Percentiles rank a stretch among this genome's conserved stretches.
phyloP scores from a whole-genome alignment of 768 basidiomycete genomes.

The Suillus brevipes region DNA sequence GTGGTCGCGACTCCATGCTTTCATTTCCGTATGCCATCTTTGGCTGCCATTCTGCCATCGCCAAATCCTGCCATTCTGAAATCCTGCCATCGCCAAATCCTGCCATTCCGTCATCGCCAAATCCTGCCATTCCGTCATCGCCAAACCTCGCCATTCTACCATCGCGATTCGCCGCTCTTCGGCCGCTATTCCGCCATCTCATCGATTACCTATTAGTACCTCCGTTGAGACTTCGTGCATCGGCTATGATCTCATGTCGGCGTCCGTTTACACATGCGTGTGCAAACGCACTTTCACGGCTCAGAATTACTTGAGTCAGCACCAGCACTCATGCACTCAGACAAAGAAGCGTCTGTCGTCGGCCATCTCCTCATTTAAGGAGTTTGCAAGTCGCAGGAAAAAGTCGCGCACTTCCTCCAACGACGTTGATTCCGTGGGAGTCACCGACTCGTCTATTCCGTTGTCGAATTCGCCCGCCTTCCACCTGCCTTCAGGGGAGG shows the following conservation, averaged over 20 bases:
- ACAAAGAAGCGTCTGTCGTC: background rate
- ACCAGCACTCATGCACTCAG: background rate
- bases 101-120: no score
- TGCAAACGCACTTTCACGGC: background rate
- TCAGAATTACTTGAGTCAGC: background rate
- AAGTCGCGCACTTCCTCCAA: background rate
- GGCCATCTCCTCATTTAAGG: background rate
- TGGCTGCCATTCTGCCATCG: no score
- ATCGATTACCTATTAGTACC: no score
- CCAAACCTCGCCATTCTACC: no score
- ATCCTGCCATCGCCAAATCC: no score
- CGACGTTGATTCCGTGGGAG: background rate
- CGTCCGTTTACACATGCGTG: background rate
- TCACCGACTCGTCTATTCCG: background rate
- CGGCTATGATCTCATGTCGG: background rate
- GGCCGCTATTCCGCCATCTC: no score
- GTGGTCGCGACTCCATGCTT: no score
- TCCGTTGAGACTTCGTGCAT: no score
- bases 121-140: no score
- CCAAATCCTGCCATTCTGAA: no score
- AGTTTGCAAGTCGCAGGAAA: background rate
- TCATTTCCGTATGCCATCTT: no score
- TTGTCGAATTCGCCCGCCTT: background rate
- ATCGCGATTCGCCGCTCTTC: no score
- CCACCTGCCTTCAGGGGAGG: background rate